These are phyloP conservation scores for Aspergillus tanneri DNA, from an alignment of 2,329 filamentous ascomycete species.

Conservation along the genomic window DNA sequence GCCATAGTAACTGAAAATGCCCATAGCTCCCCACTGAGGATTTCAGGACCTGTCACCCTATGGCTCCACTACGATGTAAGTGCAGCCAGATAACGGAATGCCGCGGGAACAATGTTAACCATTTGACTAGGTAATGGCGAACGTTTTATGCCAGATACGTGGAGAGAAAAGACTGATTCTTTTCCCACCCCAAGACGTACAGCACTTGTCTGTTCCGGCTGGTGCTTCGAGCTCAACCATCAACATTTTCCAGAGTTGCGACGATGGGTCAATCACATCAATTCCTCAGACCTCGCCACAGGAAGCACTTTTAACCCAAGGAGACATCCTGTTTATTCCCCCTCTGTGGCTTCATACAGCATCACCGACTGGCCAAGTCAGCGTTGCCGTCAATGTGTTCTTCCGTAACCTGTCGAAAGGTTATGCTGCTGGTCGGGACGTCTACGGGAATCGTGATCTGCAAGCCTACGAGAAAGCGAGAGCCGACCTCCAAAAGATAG, in stretches of 20 bases:
- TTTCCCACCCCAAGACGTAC: slow-evolving; percentile 75
- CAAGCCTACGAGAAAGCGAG: slow-evolving; percentile 81
- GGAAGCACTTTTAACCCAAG: slow-evolving; percentile 64
- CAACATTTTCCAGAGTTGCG: slow-evolving; percentile 61
- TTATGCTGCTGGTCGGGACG: slow-evolving; percentile 74
- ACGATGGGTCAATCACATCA: slow-evolving; percentile 50
- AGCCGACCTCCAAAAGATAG: slow-evolving; percentile 67
- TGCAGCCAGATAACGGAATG: slow-evolving; percentile 1
- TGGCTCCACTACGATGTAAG: slow-evolving; percentile 84
- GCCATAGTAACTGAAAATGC: slow-evolving; percentile 58
- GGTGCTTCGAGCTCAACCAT: slow-evolving; percentile 78
- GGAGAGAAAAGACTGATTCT: slow-evolving; percentile 73
- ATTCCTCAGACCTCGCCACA: slow-evolving; percentile 64
- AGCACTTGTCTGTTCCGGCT: slow-evolving; percentile 66
- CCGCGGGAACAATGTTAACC: slow-evolving; percentile 5
- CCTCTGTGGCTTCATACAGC: slow-evolving; percentile 80
- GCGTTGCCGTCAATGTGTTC: slow-evolving; percentile 86
- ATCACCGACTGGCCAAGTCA: slow-evolving; percentile 46
- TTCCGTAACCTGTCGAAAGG: slow-evolving; percentile 68
- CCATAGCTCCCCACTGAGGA: slow-evolving; percentile 76
- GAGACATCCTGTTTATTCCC: slow-evolving; percentile 78
- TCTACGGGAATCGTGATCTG: slow-evolving; percentile 85
- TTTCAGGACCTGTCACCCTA: slow-evolving; percentile 78
- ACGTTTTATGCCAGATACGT: slow-evolving; percentile 75
- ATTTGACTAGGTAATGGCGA: slow-evolving; percentile 71